phyloP scores from a whole-genome alignment of 495 filamentous ascomycete genomes.

The Bacidia gigantensis region DNA sequence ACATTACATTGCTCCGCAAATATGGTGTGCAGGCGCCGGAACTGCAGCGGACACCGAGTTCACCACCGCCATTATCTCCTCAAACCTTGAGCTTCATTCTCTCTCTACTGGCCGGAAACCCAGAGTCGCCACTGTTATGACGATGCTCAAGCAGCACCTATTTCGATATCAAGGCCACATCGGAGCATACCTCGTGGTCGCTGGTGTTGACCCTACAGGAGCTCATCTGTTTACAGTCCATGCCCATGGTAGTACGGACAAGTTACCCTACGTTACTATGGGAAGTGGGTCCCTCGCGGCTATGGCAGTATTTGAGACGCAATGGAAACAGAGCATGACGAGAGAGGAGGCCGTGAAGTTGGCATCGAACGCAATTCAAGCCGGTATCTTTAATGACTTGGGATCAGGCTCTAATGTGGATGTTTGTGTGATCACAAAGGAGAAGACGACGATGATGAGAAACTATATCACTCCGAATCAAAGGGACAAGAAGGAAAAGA shows the following conservation, averaged over 20 bases:
- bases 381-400: slow-evolving; percentile 98
- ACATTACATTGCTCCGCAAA: slow-evolving; percentile 96
- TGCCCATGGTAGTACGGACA: slow-evolving; percentile 96
- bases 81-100: slow-evolving; percentile 91
- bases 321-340: slow-evolving; percentile 72
- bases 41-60: slow-evolving; percentile 99
- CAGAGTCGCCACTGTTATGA: slow-evolving; percentile 98
- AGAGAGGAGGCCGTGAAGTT: slow-evolving; percentile 71
- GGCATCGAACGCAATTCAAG: slow-evolving; percentile 76
- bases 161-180: slow-evolving; percentile 98
- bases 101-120: slow-evolving; percentile 92
- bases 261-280: slow-evolving; percentile 99
- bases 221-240: slow-evolving; percentile 96
- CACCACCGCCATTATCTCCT: slow-evolving; percentile 96
- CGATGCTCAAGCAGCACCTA: slow-evolving; percentile 97
- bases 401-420: slow-evolving; percentile 97
- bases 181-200: slow-evolving; percentile 94
- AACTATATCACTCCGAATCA: slow-evolving; percentile 89
- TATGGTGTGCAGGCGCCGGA: slow-evolving; percentile 98
- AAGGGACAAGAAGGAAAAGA: slow-evolving; percentile 77
- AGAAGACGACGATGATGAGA: slow-evolving; percentile 83
- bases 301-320: slow-evolving; percentile 96
- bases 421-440: slow-evolving; percentile 81
- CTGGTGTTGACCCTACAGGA: slow-evolving; percentile 93
- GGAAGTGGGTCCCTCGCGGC: slow-evolving; percentile 89